Evolutionary conservation across 176 grass and related monocot species (phyloP).

Genomic region (Aegilops speltoides): DNA sequence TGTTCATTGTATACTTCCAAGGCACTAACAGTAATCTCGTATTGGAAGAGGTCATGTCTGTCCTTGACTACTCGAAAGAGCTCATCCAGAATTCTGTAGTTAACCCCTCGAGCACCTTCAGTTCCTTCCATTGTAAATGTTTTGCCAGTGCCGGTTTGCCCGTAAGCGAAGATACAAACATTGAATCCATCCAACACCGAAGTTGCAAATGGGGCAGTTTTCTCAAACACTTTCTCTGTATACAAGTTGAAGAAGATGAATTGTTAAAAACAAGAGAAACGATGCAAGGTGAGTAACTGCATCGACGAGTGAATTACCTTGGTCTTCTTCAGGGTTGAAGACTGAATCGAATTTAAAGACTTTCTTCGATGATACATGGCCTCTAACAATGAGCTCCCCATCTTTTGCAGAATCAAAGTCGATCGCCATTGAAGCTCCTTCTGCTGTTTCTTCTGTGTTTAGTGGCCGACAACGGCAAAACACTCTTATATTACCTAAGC

Average conservation of each 20-base stretch:
- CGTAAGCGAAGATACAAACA: conserved; percentile 96
- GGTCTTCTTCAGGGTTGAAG: conserved; percentile 78
- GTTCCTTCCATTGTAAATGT: conserved; percentile 98
- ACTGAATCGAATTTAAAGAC: conserved; percentile 86
- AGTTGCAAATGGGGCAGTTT: conserved; percentile 73
- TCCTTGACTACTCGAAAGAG: conserved; percentile 83
- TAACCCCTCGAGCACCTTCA: conserved; percentile 79
- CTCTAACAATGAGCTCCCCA: conserved; percentile 82
- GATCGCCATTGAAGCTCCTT: conserved; percentile 50
- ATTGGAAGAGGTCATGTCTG: conserved; percentile 61
- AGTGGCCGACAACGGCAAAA: conserved; percentile 95
- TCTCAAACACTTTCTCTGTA: conserved; percentile 82
- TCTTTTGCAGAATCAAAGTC: conserved; percentile 94
- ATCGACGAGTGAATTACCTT: conserved; percentile 51
- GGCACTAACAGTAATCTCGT: conserved; percentile 82
- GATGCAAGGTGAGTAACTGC: background rate
- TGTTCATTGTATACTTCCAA: conserved; percentile 97
- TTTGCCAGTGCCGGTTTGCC: conserved; percentile 93
- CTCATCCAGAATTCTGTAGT: conserved; percentile 83
- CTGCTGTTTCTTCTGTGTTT: conserved; percentile 73
- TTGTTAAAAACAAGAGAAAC: background rate
- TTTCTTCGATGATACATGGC: conserved; percentile 87
- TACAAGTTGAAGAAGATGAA: background rate
- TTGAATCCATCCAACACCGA: conserved; percentile 96
- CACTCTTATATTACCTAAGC: conserved; percentile 85